Evolutionary conservation across 2,329 filamentous ascomycete species (phyloP).

Genomic region (Talaromyces albobiverticillius): DNA sequence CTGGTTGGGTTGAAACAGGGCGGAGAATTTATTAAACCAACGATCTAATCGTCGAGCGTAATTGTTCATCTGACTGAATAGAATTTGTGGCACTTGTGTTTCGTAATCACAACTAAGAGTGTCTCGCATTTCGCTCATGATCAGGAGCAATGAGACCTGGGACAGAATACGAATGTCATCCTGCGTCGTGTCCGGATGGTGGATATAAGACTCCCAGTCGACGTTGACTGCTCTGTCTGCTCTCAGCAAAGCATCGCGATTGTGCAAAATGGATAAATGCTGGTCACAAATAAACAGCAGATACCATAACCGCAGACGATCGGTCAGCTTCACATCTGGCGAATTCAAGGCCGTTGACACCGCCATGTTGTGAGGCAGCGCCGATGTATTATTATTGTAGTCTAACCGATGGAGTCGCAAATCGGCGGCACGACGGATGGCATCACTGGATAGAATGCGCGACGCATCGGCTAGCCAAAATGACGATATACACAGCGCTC

Average conservation of each 20-base stretch:
- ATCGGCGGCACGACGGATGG: constrained; percentile 27
- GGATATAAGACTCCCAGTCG: constrained; percentile 32
- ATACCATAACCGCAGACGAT: constrained; percentile 33
- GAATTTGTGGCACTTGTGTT: constrained; percentile 23
- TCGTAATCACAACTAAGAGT: constrained; percentile 31
- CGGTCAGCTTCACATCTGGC: constrained; percentile 20
- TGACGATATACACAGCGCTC: constrained; percentile 49
- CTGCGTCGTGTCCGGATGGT: constrained; percentile 30
- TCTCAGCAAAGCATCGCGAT: constrained; percentile 33
- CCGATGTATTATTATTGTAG: constrained; percentile 28
- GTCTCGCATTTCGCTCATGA: constrained; percentile 37
- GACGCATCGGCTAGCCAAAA: constrained; percentile 52
- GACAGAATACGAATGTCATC: constrained; percentile 33
- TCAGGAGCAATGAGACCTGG: constrained; percentile 33
- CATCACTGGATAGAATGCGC: constrained; percentile 35
- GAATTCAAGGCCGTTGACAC: not conserved
- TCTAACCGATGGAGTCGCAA: constrained; percentile 39
- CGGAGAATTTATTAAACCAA: constrained; percentile 27
- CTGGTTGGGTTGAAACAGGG: constrained; percentile 28
- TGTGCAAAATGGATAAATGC: constrained; percentile 35
- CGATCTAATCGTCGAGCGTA: constrained; percentile 28
- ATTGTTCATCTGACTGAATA: constrained; percentile 25
- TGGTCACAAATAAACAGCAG: constrained; percentile 35
- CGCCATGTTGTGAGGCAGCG: not conserved
- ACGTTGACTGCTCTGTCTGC: constrained; percentile 34